Base-by-base conservation (phyloP, 208 protist genomes). In the Acanthamoeba healyi region DNA sequence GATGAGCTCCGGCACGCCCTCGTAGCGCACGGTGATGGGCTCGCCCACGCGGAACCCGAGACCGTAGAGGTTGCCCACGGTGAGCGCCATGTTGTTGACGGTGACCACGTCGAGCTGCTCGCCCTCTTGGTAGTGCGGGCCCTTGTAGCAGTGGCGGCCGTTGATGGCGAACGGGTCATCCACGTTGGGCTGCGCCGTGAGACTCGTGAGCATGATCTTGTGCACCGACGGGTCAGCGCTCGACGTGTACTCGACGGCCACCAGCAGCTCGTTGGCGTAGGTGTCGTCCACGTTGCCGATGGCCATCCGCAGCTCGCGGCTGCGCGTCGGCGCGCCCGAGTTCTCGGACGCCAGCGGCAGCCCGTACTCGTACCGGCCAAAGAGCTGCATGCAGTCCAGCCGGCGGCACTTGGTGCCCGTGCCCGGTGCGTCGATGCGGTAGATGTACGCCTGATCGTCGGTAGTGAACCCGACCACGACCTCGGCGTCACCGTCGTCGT, bases 331-430 rank as follows among this genome's bases (percentile, higher is more conserved):
- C 61, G 67, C 34, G 12, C 32, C 67, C n/a, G 67, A 40, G 26
- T 12, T 79, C 6, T 3, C 29, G n/a, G 67, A 12, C 7, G 19
- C 67, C 67, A 79, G 67, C 15, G 67, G 67, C 12, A 79, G 26
- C 36, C 34, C 17, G 67, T 10, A 44, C 19, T 19, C n/a, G 72
- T 32, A 82, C 12, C 26, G 5, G 40, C 72, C 72, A 34, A 58
- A 86, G 29, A 86, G 22, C 77, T 86, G 14, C 77, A 86, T 86
- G 77, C 77, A 86, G 34, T 58, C 77, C 44, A 86, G 77, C 10
- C 44, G 38, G 9, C 77, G 40, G 46, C 77, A 86, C 77, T 86
- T 86, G 77, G 77, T 58, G 22, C 77, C 77, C 22, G 77, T 86
- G 24, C 77, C 77, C 9, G 77, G 77, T 44, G 77, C 77, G 34